Conservation (phyloP, 1,284 basidiomycete genomes). For the Moesziomyces sp. region DNA sequence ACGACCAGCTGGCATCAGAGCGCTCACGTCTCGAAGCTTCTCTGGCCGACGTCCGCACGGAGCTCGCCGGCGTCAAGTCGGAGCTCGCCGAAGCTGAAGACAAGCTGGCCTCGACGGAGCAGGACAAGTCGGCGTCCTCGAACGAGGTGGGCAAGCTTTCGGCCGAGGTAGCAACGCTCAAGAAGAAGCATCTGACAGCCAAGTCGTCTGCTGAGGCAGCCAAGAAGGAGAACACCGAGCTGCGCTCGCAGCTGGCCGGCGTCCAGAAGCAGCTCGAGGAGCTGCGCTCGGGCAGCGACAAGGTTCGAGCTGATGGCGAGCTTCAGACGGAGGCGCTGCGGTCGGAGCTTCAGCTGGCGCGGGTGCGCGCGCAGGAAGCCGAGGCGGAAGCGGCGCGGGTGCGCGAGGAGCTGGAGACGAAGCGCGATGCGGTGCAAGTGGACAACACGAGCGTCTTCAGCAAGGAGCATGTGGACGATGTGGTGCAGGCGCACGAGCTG, state of each 20-base stretch:
- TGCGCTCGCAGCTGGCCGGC: constrained; percentile 4
- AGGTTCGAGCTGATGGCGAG: constrained; percentile 3
- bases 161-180: constrained; percentile 23
- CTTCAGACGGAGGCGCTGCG: constrained; percentile 22
- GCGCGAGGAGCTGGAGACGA: constrained; percentile 5
- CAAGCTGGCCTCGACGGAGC: constrained; percentile 2
- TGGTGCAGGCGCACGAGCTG: constrained; percentile 49
- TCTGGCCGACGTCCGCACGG: constrained; percentile 5
- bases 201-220: constrained; percentile 39
- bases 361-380: constrained; percentile 14
- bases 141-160: constrained; percentile 27
- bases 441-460: constrained; percentile 47
- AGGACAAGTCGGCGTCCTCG: constrained; percentile 7
- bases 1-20: constrained; percentile 12
- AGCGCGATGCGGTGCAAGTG: constrained; percentile 2
- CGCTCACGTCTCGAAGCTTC: constrained; percentile 14
- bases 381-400: constrained; percentile 2
- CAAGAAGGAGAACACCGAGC: constrained; percentile 46
- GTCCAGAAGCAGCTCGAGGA: constrained; percentile 3
- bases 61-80: constrained; percentile 7
- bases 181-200: constrained; percentile 51
- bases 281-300: constrained; percentile 3
- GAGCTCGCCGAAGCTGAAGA: constrained; percentile 15
- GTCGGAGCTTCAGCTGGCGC: constrained; percentile 27
- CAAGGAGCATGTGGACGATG: constrained; percentile 42